Base-by-base conservation (phyloP, 805 yeast genomes). In the Ogataea pini region DNA sequence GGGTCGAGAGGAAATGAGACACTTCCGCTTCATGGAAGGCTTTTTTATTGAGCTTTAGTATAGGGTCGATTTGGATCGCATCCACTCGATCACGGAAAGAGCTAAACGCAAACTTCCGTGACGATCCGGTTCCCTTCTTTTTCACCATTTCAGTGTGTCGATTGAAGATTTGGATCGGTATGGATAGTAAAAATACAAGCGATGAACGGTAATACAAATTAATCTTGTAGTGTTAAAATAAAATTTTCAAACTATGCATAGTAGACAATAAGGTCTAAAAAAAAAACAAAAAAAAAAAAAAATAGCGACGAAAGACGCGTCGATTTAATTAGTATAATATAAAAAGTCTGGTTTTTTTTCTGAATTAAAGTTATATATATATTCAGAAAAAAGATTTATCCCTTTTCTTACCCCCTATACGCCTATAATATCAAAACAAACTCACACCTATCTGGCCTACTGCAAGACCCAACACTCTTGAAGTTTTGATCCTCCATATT, bases 61-160 rank as follows among this genome's bases (percentile, higher is more conserved):
- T 56, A 48, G 59, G 97, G 89, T 65, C 96, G 46, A 94, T 89
- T 60, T 85, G 84, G 49, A 92, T 79, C 16, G 86, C 72, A 54
- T 92, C 97, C 16, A 91, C 80, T 48, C 95, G 78, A 57, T 91
- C 96, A 54, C 84, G 81, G 64, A 92, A 94, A 1, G 96, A 87
- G 36, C 80, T 70, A 62, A 77, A 89, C 16, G 84, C 79, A 63
- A 77, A 86, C 54, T 76, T 72, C 62, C 83, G 80, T 3, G 86
- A 73, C 57, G 80, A 74, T 0, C 86, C 78, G 6, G 84, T 69
- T 16, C 60, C 70, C 55, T 72, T 76, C 53, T 61, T 63, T 56
- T 64, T 67, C 18, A 44, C 68, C 70, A 67, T 66, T 28, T 12
- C 40, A 14, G 19, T 24, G n/a, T 27, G 33, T 17, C 9, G 34